Evolutionary conservation across 495 filamentous ascomycete species (phyloP), one percentile per base, ranked within the genome.

Genomic region (Jackrogersella minutella): DNA sequence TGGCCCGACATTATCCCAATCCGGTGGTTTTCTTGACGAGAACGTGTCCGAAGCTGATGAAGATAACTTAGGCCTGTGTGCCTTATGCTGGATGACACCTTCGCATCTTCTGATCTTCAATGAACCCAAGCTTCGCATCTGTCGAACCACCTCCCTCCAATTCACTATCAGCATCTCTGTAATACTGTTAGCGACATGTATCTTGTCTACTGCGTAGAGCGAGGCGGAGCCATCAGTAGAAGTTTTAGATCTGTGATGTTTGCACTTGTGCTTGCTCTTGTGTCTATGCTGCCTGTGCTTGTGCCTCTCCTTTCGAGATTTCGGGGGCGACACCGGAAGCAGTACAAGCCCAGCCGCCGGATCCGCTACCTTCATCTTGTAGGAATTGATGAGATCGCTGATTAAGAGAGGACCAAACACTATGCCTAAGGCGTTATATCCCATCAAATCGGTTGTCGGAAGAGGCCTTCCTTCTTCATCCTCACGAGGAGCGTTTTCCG

Each of bases 381-480:
- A 80, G 3, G 67, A 65, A 52, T 81, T 74, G 24, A 86, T 76
- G 30, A 85, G 68, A 44, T 90, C 83, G 5, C 86, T 85, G 13
- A 89, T 72, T 10, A 91, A 74, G 0, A 91, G 77, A 9, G 88
- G 88, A 0, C 86, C 88, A 72, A 91, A 88, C 14, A 89, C 74
- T 39, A 89, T 86, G 3, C 87, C 83, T 40, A 91, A 71, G 13
- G 88, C 78, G 50, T 80, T 83, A 69, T 88, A 89, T 33, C 82
- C 85, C 86, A 90, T 88, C 16, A 86, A 46, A 37, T 85, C 79
- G 1, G 75, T 58, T 5, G 82, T 80, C 1, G 79, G 78, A 14
- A 84, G 69, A 0, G 83, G 82, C 21, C 74, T 65, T 2, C 81
- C 84, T 10, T 76, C 66, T 16, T 78, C 76, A 34, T 84, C 80